These are phyloP conservation scores for Talaromyces sp. DNA, from an alignment of 2,329 filamentous ascomycete genomes.

Conservation along the genomic window DNA sequence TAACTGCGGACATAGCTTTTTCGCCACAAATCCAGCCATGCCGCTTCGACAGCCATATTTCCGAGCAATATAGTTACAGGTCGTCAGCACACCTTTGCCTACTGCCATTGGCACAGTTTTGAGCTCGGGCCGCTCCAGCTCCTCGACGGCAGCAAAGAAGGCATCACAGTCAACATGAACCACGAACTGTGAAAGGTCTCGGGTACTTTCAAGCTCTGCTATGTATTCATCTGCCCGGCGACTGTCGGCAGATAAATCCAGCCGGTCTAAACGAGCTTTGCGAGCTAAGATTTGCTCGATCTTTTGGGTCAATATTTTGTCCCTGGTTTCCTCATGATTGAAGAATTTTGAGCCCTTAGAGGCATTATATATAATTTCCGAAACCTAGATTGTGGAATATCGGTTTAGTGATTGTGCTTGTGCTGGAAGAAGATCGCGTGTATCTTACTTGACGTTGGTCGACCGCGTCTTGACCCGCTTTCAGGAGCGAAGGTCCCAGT, in stretches of 20 bases:
- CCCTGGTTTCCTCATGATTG: conserved; percentile 78
- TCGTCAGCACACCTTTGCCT: conserved; percentile 65
- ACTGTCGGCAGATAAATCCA: conserved; percentile 68
- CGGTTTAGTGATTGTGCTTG: conserved; percentile 6
- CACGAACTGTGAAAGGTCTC: conserved; percentile 78
- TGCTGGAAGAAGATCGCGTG: not conserved
- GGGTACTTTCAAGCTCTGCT: conserved; percentile 67
- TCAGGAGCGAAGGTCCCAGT: conserved; percentile 84
- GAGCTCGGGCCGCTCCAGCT: conserved; percentile 75
- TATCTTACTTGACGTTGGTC: conserved; percentile 73
- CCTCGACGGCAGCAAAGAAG: conserved; percentile 94
- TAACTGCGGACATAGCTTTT: conserved; percentile 84
- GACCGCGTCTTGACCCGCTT: conserved; percentile 88
- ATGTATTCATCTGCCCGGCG: conserved; percentile 78
- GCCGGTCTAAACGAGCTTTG: conserved; percentile 68
- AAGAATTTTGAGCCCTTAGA: conserved; percentile 97
- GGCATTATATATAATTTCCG: conserved; percentile 93
- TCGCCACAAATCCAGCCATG: conserved; percentile 94
- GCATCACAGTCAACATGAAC: conserved; percentile 97
- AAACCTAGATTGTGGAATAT: conserved; percentile 55
- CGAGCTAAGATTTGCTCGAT: conserved; percentile 73
- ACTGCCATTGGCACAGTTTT: conserved; percentile 87
- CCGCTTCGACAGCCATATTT: conserved; percentile 88
- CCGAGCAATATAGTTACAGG: conserved; percentile 82
- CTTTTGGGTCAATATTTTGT: conserved; percentile 77